Percentiles rank a stretch among this genome's conserved stretches.
phyloP scores from a whole-genome alignment of 306 rosid species.

The Canavalia gladiata region DNA sequence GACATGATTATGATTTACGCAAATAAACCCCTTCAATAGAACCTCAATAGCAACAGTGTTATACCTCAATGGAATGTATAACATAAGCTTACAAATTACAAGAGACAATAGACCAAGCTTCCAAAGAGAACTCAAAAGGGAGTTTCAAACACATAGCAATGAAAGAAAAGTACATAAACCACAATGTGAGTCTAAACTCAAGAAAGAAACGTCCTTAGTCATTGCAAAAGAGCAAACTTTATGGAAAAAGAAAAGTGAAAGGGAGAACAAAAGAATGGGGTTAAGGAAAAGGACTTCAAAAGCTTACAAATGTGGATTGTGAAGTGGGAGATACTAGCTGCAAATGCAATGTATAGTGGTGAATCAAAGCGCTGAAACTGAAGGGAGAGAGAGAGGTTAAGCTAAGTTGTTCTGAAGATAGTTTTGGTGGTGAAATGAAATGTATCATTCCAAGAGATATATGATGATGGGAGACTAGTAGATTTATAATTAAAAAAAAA shows the following conservation, averaged over 20 bases:
- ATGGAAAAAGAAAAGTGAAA: not conserved
- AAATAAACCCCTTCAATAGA: not conserved
- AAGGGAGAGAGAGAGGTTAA: slow-evolving; percentile 12
- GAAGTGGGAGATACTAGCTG: slow-evolving; percentile 45
- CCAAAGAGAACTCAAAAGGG: not conserved
- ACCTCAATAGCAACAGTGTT: slow-evolving; percentile 1
- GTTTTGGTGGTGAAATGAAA: slow-evolving; percentile 35
- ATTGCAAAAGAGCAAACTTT: slow-evolving; percentile 41
- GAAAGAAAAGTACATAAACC: not conserved
- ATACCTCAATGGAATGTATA: not conserved
- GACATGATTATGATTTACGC: not conserved
- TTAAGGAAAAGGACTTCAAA: not conserved
- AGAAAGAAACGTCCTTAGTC: slow-evolving; percentile 39
- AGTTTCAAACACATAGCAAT: not conserved
- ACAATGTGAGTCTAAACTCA: slow-evolving; percentile 51
- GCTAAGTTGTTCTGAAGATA: not conserved
- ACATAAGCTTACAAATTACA: slow-evolving; percentile 9
- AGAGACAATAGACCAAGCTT: slow-evolving; percentile 8
- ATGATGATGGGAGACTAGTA: no score
- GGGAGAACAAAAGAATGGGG: not conserved
- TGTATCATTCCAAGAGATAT: not conserved
- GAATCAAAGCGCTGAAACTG: slow-evolving; percentile 1
- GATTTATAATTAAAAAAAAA: no score
- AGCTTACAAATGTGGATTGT: slow-evolving; percentile 2
- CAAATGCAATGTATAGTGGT: slow-evolving; percentile 46